These are phyloP conservation scores for Vinca major DNA, from an alignment of 305 asterid species.

Conservation along the genomic window DNA sequence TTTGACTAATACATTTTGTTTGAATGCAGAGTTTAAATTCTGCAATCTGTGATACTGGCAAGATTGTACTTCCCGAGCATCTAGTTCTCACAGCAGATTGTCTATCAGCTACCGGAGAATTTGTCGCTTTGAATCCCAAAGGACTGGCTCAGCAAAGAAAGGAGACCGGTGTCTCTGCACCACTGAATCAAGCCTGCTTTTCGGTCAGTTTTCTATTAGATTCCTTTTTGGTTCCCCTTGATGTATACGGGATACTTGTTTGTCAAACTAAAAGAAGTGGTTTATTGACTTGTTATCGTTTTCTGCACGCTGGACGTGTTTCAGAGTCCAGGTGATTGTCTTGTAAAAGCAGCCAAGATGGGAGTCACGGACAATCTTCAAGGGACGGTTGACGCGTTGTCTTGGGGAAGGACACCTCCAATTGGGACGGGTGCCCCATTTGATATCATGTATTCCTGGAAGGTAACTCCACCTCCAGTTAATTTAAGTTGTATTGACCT, in stretches of 20 bases:
- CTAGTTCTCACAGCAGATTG: constrained; percentile 63
- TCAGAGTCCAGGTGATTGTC: constrained; percentile 27
- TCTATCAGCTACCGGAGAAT: constrained; percentile 70
- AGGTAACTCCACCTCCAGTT: constrained; percentile 32
- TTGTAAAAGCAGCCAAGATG: constrained; percentile 27
- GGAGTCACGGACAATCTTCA: constrained; percentile 25
- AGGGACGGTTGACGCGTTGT: constrained; percentile 28
- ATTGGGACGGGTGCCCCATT: constrained; percentile 28
- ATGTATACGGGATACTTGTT: not conserved
- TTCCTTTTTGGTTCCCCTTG: constrained; percentile 8
- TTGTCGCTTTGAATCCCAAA: constrained; percentile 54
- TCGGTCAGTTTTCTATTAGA: constrained; percentile 37
- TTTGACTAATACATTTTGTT: constrained; percentile 19
- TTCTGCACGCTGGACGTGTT: constrained; percentile 10
- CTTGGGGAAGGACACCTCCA: constrained; percentile 33
- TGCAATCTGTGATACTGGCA: constrained; percentile 67
- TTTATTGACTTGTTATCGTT: not conserved
- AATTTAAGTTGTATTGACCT: too few species aligned
- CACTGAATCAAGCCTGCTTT: constrained; percentile 70
- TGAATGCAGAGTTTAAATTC: constrained; percentile 58
- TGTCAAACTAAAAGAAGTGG: constrained; percentile 2
- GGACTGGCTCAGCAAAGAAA: constrained; percentile 75
- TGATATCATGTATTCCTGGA: constrained; percentile 27
- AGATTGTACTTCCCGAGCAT: constrained; percentile 72
- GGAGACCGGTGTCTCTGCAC: constrained; percentile 42